Conservation (phyloP, 495 filamentous ascomycete genomes). For the Aspergillus nanangensis region DNA sequence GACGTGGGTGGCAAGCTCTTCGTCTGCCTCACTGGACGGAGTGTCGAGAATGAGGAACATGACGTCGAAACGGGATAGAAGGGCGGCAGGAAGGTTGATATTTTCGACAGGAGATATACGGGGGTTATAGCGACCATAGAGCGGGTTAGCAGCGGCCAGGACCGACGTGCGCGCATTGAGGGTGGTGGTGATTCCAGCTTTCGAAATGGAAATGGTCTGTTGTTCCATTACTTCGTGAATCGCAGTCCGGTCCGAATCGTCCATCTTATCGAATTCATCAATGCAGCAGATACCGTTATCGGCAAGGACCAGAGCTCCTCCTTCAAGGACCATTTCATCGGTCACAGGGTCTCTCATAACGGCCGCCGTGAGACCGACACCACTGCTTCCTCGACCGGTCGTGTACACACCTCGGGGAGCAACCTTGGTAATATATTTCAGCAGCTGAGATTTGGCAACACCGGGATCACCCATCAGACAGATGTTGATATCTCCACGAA, state of each 20-base stretch:
- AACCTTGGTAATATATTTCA: slow-evolving; percentile 98
- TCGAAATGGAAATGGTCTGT: slow-evolving; percentile 97
- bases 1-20: slow-evolving; percentile 92
- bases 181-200: slow-evolving; percentile 94
- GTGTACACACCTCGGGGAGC: slow-evolving; percentile 97
- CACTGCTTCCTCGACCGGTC: slow-evolving; percentile 90
- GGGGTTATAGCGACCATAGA: slow-evolving; percentile 97
- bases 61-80: slow-evolving; percentile 94
- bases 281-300: slow-evolving; percentile 99
- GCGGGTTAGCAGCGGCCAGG: slow-evolving; percentile 93
- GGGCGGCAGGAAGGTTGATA: slow-evolving; percentile 93
- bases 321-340: slow-evolving; percentile 98
- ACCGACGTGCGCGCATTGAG: slow-evolving; percentile 96
- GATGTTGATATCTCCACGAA: slow-evolving; percentile 97
- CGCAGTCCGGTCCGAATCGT: slow-evolving; percentile 90
- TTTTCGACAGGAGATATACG: slow-evolving; percentile 95
- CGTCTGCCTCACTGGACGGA: slow-evolving; percentile 80
- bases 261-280: slow-evolving; percentile 99
- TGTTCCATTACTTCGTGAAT: slow-evolving; percentile 99
- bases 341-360: slow-evolving; percentile 99
- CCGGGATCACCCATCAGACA: slow-evolving; percentile 99
- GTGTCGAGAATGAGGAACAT: slow-evolving; percentile 96
- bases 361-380: slow-evolving; percentile 94
- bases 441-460: slow-evolving; percentile 96
- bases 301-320: slow-evolving; percentile 89